A percentile compares a stretch with the other conserved stretches of the same genome.
phyloP scores from a whole-genome alignment of 257 asterid genomes.

The Apocynum venetum region DNA sequence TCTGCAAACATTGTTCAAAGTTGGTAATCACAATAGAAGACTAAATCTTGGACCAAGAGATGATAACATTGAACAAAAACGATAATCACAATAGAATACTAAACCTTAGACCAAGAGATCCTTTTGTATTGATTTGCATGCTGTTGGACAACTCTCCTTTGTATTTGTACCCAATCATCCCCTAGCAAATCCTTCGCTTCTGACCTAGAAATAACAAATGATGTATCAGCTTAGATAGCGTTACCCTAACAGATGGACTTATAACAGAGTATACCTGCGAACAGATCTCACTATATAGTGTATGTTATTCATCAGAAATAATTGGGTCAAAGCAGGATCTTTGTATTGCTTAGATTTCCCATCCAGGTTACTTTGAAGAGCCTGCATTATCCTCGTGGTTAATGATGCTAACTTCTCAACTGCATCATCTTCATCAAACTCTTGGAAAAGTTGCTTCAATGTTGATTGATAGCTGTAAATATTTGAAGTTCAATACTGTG shows the following conservation, averaged over 20 bases:
- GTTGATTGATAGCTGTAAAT: conserved; percentile 77
- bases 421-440: conserved; percentile 46
- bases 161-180: conserved; percentile 98
- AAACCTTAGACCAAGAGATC: conserved; percentile 94
- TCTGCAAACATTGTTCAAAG: not conserved
- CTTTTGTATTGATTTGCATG: conserved; percentile 97
- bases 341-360: conserved; percentile 92
- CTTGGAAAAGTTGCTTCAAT: conserved; percentile 73
- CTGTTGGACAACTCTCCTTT: conserved; percentile 91
- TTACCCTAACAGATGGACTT: not conserved
- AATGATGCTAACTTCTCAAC: conserved; percentile 59
- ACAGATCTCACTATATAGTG: conserved; percentile 96
- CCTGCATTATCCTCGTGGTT: conserved; percentile 81
- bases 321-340: conserved; percentile 90
- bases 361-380: conserved; percentile 83
- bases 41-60: not conserved
- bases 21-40: not conserved
- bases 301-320: conserved; percentile 86
- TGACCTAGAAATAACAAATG: conserved; percentile 48
- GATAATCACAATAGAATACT: not conserved
- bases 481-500: not conserved
- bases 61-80: not conserved
- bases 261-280: conserved; percentile 53
- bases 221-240: not conserved
- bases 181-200: conserved; percentile 95